Conservation (phyloP, 495 filamentous ascomycete species). For the Penicillium daleae region DNA sequence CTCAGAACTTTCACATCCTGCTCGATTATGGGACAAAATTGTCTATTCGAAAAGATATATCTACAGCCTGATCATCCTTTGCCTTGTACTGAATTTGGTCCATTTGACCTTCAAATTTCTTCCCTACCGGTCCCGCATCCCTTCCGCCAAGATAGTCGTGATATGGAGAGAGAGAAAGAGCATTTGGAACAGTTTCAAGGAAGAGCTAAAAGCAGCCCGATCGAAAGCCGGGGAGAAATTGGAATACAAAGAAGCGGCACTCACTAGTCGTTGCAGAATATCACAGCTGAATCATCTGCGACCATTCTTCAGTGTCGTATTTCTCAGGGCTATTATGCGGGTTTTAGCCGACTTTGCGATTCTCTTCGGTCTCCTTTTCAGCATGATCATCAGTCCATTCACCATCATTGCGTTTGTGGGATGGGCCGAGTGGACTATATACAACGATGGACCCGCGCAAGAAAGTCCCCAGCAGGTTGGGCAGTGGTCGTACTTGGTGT, state of each 20-base stretch:
- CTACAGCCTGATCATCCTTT: slow-evolving; percentile 37
- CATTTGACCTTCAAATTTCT: slow-evolving; percentile 31
- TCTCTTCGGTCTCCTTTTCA: slow-evolving; percentile 31
- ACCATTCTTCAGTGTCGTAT: slow-evolving; percentile 19
- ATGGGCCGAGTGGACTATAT: slow-evolving; percentile 40
- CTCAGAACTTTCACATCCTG: slow-evolving; percentile 10
- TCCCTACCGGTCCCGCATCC: slow-evolving; percentile 34
- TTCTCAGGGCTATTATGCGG: slow-evolving; percentile 19
- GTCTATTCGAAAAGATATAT: slow-evolving; percentile 39
- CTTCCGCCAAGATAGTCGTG: slow-evolving; percentile 26
- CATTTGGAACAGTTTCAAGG: slow-evolving; percentile 29
- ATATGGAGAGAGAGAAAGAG: slow-evolving; percentile 33
- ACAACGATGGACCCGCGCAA: slow-evolving; percentile 36
- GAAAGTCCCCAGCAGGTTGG: slow-evolving; percentile 40
- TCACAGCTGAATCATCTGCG: slow-evolving; percentile 3
- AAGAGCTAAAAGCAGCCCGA: slow-evolving; percentile 16
- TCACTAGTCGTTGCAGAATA: not conserved
- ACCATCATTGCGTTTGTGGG: slow-evolving; percentile 38
- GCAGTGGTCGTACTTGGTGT: slow-evolving; percentile 38
- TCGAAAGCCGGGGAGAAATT: not conserved
- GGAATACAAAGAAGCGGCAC: not conserved
- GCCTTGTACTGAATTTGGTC: slow-evolving; percentile 30
- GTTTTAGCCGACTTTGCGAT: slow-evolving; percentile 23
- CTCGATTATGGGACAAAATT: slow-evolving; percentile 25
- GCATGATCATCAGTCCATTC: slow-evolving; percentile 40